A percentile compares a stretch with the other conserved stretches of the same genome.
Evolutionary conservation across 2,329 filamentous ascomycete species (phyloP).

Genomic region (Stagonosporopsis rhizophila): DNA sequence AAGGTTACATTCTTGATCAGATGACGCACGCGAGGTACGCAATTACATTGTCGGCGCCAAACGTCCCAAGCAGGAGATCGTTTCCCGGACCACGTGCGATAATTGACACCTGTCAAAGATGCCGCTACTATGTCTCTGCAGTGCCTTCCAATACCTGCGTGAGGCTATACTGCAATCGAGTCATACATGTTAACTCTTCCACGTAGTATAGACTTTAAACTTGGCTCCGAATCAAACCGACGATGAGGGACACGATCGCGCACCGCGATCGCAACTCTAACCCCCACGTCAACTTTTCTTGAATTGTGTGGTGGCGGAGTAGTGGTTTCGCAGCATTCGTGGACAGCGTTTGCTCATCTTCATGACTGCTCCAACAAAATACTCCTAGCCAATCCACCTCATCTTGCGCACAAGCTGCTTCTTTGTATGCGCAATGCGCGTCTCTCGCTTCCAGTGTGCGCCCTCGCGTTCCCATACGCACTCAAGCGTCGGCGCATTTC

Average conservation of each 20-base stretch:
- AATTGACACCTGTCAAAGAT: conserved; percentile 7
- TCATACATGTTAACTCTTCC: background rate
- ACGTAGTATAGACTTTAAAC: background rate
- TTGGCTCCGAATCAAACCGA: background rate
- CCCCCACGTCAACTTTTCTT: too few relatives aligned
- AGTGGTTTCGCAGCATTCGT: background rate
- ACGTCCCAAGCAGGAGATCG: background rate
- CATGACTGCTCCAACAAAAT: background rate
- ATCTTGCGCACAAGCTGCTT: background rate
- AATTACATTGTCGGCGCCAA: background rate
- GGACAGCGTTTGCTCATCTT: background rate
- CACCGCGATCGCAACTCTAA: background rate
- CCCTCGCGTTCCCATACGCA: background rate
- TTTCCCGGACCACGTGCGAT: background rate
- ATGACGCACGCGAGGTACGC: background rate
- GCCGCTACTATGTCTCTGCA: background rate
- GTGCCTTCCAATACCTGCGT: background rate
- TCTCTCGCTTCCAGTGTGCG: background rate
- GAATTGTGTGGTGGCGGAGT: background rate
- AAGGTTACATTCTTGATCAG: background rate
- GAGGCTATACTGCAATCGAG: background rate
- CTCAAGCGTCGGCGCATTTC: background rate
- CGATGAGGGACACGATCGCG: background rate
- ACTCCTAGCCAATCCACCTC: background rate
- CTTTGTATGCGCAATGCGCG: background rate